Percentiles rank a stretch among this genome's conserved stretches.
Conservation (phyloP, 2,329 filamentous ascomycete genomes). For the Fonsecaea nubica region DNA sequence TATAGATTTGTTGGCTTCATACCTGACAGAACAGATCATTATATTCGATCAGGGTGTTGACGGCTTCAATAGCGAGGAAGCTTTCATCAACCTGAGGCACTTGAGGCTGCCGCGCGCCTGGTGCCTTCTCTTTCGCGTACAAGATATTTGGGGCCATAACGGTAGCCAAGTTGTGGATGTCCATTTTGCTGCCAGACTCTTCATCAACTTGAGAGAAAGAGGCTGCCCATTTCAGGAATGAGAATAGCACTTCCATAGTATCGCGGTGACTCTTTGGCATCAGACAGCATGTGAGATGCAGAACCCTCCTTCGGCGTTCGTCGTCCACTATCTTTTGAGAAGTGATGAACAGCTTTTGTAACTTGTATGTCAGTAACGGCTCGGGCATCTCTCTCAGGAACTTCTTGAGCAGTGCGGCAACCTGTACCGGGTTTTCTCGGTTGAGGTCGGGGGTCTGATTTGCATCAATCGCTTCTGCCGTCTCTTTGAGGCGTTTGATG, state of each 20-base stretch:
- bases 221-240: conserved; percentile 95
- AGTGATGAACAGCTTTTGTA: conserved; percentile 87
- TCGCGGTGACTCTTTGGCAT: conserved; percentile 92
- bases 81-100: conserved; percentile 80
- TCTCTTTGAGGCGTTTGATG: conserved; percentile 88
- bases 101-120: conserved; percentile 59
- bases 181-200: conserved; percentile 98
- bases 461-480: conserved; percentile 83
- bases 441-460: conserved; percentile 86
- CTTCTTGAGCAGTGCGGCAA: conserved; percentile 91
- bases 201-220: conserved; percentile 98
- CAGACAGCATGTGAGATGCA: conserved; percentile 91
- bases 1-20: conserved; percentile 39
- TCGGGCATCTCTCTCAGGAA: conserved; percentile 95
- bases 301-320: conserved; percentile 79
- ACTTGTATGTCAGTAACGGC: conserved; percentile 90
- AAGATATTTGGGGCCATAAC: conserved; percentile 97
- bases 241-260: conserved; percentile 92
- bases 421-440: conserved; percentile 88
- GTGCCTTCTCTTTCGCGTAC: conserved; percentile 64
- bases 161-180: conserved; percentile 94
- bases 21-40: conserved; percentile 98
- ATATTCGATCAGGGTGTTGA: conserved; percentile 86
- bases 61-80: conserved; percentile 90
- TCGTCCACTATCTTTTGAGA: conserved; percentile 86